Conservation (phyloP, 176 grass and related monocot species). For the Phoenix dactylifera region DNA sequence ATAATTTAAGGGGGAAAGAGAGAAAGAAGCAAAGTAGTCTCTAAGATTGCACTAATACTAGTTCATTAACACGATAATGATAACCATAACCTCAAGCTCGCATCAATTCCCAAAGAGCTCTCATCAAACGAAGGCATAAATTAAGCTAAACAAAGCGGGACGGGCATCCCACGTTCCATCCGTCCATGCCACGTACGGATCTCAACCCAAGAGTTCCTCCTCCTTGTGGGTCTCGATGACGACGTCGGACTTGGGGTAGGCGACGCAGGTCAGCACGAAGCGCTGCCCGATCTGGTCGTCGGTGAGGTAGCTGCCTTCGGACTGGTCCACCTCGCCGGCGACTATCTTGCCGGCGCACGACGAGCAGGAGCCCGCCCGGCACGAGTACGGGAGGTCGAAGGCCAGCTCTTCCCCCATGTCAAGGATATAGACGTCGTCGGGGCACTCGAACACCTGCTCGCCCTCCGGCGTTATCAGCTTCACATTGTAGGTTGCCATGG, state of each 20-base stretch:
- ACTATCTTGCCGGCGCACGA: constrained; percentile 64
- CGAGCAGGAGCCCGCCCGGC: constrained; percentile 61
- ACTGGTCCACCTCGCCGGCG: constrained; percentile 54
- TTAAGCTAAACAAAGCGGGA: too few species aligned
- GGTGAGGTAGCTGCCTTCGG: constrained; percentile 63
- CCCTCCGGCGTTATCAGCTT: constrained; percentile 21
- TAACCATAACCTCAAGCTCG: too few species aligned
- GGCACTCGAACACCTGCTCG: constrained; percentile 24
- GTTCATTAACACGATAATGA: too few species aligned
- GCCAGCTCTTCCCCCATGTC: constrained; percentile 55
- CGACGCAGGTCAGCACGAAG: constrained; percentile 62
- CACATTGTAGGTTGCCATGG: constrained; percentile 52
- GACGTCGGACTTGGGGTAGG: constrained; percentile 59
- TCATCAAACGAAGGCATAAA: too few species aligned
- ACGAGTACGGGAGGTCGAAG: constrained; percentile 66
- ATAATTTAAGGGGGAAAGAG: too few species aligned
- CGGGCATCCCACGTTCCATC: too few species aligned
- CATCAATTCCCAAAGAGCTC: too few species aligned
- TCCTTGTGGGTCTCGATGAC: constrained; percentile 90
- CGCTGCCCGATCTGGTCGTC: constrained; percentile 45
- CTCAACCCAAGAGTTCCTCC: constrained; percentile 41
- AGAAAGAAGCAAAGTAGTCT: too few species aligned
- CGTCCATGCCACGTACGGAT: too few species aligned
- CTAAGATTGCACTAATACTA: too few species aligned
- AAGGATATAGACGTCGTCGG: constrained; percentile 55